Conservation (phyloP, 306 rosid genomes). For the Sphenostylis stenocarpa region DNA sequence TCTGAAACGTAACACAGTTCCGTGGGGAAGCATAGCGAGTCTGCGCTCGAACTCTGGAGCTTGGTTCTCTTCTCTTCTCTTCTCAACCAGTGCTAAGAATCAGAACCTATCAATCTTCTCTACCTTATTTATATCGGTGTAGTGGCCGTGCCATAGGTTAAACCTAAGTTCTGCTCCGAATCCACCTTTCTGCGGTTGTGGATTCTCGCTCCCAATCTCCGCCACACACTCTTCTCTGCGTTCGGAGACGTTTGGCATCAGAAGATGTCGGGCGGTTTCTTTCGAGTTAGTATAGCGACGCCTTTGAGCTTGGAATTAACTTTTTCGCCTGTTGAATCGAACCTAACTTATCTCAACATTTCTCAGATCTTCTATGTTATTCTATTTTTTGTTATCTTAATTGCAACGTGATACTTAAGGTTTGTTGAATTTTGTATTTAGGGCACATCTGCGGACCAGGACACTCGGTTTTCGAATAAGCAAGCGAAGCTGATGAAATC, state of each 20-base stretch:
- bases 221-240: slow-evolving; percentile 22
- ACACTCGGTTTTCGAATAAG: slow-evolving; percentile 96
- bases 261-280: slow-evolving; percentile 97
- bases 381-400: neutral
- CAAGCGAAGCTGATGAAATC: slow-evolving; percentile 93
- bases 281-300: slow-evolving; percentile 56
- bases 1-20: slow-evolving; percentile 20
- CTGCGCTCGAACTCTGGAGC: neutral
- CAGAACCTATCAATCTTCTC: neutral
- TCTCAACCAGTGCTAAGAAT: neutral
- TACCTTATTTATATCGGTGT: neutral
- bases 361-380: slow-evolving; percentile 24
- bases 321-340: neutral
- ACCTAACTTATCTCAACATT: slow-evolving; percentile 19
- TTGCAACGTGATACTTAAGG: neutral
- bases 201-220: slow-evolving; percentile 35
- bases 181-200: neutral
- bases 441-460: slow-evolving; percentile 99
- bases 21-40: neutral
- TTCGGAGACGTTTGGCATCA: slow-evolving; percentile 43
- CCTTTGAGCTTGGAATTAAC: neutral
- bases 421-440: slow-evolving; percentile 34
- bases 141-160: neutral
- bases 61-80: neutral
- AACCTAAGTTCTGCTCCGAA: neutral